A percentile compares a stretch with the other conserved stretches of the same genome.
Conservation (phyloP, 2,329 filamentous ascomycete genomes). For the Phialemonium atrogriseum region DNA sequence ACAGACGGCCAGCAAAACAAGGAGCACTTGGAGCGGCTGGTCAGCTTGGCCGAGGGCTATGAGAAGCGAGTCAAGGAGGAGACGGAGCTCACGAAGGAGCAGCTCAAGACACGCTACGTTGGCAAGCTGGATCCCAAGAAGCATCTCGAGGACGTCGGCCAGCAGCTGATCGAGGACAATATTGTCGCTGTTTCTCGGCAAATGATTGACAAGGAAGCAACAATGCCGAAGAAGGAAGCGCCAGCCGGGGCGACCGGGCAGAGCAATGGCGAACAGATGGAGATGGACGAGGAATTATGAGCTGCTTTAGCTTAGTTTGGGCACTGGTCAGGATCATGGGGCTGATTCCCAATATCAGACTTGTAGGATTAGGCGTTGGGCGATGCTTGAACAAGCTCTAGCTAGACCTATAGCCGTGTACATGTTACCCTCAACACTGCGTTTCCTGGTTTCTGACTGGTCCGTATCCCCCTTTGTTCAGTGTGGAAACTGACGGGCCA, state of each 20-base stretch:
- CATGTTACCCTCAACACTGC: conserved; percentile 5
- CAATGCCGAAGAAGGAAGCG: conserved; percentile 66
- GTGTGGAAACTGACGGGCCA: conserved; percentile 1
- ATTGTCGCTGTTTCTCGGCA: conserved; percentile 97
- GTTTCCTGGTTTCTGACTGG: background rate
- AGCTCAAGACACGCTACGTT: conserved; percentile 97
- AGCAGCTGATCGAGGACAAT: conserved; percentile 97
- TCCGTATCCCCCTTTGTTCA: background rate
- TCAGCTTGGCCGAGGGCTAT: conserved; percentile 86
- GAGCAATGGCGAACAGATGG: conserved; percentile 56
- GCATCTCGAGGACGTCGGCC: conserved; percentile 93
- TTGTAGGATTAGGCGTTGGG: conserved; percentile 15
- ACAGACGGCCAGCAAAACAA: conserved; percentile 78
- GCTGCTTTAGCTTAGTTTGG: conserved; percentile 4
- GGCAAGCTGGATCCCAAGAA: conserved; percentile 99
- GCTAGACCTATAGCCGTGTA: conserved; percentile 12
- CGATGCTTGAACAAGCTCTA: conserved; percentile 5
- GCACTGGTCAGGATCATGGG: conserved; percentile 5
- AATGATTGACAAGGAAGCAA: conserved; percentile 99
- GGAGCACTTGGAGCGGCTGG: conserved; percentile 79
- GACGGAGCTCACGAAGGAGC: conserved; percentile 92
- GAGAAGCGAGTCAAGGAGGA: conserved; percentile 99
- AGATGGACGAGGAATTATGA: conserved; percentile 52
- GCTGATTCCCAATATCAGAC: conserved; percentile 4
- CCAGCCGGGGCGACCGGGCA: conserved; percentile 37